These are phyloP conservation scores for Trametes punicea DNA, from an alignment of 768 basidiomycete genomes.

Conservation along the genomic window DNA sequence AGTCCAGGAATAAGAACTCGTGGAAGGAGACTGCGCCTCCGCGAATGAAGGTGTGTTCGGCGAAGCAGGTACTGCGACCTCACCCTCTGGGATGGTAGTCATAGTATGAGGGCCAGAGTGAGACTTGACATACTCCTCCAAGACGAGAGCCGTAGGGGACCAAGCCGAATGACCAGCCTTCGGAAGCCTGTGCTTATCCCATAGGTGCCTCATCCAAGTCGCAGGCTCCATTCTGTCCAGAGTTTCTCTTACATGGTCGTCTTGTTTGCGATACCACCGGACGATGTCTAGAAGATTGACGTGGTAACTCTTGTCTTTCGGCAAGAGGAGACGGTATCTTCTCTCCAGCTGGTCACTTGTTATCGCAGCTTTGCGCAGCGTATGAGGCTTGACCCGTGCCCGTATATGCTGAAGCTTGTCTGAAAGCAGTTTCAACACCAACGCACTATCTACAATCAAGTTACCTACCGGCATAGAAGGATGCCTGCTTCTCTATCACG, in stretches of 20 bases:
- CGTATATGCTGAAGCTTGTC: slow-evolving; percentile 59
- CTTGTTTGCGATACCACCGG: slow-evolving; percentile 60
- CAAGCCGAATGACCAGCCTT: slow-evolving; percentile 30
- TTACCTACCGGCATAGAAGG: slow-evolving; percentile 50
- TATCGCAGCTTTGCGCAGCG: slow-evolving; percentile 60
- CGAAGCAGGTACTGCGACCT: slow-evolving; percentile 14
- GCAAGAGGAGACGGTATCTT: slow-evolving; percentile 57
- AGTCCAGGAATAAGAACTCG: slow-evolving; percentile 28
- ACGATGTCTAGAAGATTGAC: slow-evolving; percentile 50
- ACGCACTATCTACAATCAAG: neutral
- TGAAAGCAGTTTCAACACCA: slow-evolving; percentile 25
- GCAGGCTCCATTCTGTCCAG: slow-evolving; percentile 67
- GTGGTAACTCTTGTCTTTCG: slow-evolving; percentile 28
- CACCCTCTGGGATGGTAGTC: slow-evolving; percentile 46
- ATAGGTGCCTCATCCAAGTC: slow-evolving; percentile 67
- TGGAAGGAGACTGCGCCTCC: slow-evolving; percentile 23
- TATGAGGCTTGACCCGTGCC: slow-evolving; percentile 46
- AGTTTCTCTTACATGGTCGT: slow-evolving; percentile 42
- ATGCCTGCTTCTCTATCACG: slow-evolving; percentile 57
- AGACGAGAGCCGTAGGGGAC: slow-evolving; percentile 65
- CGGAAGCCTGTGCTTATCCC: slow-evolving; percentile 47
- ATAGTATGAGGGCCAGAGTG: slow-evolving; percentile 36
- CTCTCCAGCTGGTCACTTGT: slow-evolving; percentile 62
- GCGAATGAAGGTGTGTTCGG: slow-evolving; percentile 16
- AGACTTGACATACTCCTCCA: slow-evolving; percentile 60